phyloP scores from a whole-genome alignment of 257 asterid species.

The Hygrophila difformis region DNA sequence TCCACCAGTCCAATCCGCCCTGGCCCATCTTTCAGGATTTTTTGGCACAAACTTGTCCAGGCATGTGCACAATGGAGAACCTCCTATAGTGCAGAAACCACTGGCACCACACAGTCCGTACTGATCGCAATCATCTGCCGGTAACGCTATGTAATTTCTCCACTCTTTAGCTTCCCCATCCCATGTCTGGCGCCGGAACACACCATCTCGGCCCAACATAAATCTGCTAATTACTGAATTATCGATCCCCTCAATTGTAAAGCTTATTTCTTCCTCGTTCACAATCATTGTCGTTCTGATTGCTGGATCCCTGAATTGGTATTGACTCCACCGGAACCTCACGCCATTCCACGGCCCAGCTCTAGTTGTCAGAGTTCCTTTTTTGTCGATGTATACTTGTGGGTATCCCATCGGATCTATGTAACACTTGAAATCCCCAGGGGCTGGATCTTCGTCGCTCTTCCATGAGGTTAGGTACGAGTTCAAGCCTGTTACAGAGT shows the following conservation, averaged over 20 bases:
- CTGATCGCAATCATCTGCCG: neutral
- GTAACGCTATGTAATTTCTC: neutral
- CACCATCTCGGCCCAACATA: constrained; percentile 2
- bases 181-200: neutral
- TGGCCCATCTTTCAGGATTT: neutral
- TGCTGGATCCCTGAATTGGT: too few species aligned
- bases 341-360: constrained; percentile 52
- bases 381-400: constrained; percentile 13
- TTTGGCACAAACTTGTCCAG: neutral
- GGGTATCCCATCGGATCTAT: constrained; percentile 29
- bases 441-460: constrained; percentile 30
- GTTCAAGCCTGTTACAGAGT: constrained; percentile 17
- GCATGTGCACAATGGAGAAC: neutral
- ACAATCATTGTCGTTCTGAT: too few species aligned
- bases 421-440: constrained; percentile 16
- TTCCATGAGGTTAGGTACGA: constrained; percentile 23
- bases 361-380: neutral
- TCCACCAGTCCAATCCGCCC: neutral
- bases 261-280: too few species aligned
- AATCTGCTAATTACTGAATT: constrained; percentile 20
- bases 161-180: neutral
- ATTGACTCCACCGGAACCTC: constrained; percentile 15
- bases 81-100: neutral
- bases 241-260: neutral
- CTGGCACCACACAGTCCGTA: neutral